These are phyloP conservation scores for Cinnamomum chago DNA, from an alignment of 164 flowering plant species.

Conservation along the genomic window DNA sequence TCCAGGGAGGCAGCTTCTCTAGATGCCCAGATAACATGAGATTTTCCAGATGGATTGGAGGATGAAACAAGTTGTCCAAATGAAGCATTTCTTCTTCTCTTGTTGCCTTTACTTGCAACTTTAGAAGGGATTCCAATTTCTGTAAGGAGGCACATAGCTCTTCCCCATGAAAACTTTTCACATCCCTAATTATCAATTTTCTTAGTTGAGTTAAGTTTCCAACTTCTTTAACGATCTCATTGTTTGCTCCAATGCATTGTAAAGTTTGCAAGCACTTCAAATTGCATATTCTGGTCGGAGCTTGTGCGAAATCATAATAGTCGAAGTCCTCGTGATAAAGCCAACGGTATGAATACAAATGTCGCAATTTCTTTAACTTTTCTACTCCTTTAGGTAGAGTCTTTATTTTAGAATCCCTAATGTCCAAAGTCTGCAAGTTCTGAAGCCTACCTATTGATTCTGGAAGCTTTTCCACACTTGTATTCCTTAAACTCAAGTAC, in stretches of 20 bases:
- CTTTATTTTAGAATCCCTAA: not conserved
- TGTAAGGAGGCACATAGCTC: not conserved
- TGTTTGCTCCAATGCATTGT: not conserved
- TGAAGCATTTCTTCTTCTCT: not conserved
- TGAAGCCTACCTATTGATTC: not conserved
- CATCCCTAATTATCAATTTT: not conserved
- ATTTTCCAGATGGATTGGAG: conserved; percentile 24
- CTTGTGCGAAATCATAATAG: not conserved
- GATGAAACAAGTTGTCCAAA: not conserved
- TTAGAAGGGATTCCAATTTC: not conserved
- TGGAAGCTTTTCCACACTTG: not conserved
- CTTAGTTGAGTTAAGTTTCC: conserved; percentile 1
- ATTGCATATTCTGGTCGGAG: not conserved
- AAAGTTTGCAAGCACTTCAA: not conserved
- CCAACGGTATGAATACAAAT: no score
- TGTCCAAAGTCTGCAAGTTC: not conserved
- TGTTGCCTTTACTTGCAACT: not conserved
- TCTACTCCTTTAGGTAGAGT: not conserved
- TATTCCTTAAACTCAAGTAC: not conserved
- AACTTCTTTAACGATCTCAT: not conserved
- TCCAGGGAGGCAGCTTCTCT: conserved; percentile 27
- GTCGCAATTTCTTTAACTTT: not conserved
- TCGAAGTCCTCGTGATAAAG: no score
- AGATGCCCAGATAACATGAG: conserved; percentile 23
- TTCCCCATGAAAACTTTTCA: not conserved